Evolutionary conservation across 2,329 filamentous ascomycete genomes (phyloP).

Genomic region (Lecanicillium sp.): DNA sequence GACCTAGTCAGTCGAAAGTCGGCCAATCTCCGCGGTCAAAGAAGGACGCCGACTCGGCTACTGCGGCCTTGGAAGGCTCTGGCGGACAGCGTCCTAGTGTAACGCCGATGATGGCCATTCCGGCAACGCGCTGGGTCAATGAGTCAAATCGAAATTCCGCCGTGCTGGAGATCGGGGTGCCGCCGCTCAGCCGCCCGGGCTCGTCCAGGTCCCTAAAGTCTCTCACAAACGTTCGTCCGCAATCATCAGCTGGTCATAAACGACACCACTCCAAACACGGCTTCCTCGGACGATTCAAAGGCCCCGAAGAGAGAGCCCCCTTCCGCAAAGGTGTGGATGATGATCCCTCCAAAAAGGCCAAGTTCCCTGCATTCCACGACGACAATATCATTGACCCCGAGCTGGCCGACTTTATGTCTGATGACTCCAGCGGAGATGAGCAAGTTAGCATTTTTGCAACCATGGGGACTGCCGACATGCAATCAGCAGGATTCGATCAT

Average conservation of each 20-base stretch:
- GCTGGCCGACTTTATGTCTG: slow-evolving; percentile 89
- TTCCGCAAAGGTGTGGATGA: slow-evolving; percentile 71
- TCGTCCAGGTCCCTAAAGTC: slow-evolving; percentile 87
- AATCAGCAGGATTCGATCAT: slow-evolving; percentile 62
- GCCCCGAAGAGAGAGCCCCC: slow-evolving; percentile 74
- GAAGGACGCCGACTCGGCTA: slow-evolving; percentile 32
- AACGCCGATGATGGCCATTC: slow-evolving; percentile 68
- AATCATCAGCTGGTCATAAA: slow-evolving; percentile 70
- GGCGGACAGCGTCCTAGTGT: slow-evolving; percentile 49
- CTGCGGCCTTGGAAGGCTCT: slow-evolving; percentile 28
- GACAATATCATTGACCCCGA: slow-evolving; percentile 99
- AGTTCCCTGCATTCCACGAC: slow-evolving; percentile 88
- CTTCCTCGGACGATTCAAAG: slow-evolving; percentile 68
- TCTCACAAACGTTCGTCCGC: slow-evolving; percentile 59
- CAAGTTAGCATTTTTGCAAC: slow-evolving; percentile 80
- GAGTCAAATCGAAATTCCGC: slow-evolving; percentile 83
- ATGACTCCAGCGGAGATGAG: slow-evolving; percentile 89
- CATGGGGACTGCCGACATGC: slow-evolving; percentile 59
- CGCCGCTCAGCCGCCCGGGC: slow-evolving; percentile 80
- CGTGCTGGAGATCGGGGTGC: slow-evolving; percentile 81
- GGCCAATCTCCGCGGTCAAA: slow-evolving; percentile 29
- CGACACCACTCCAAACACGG: slow-evolving; percentile 85
- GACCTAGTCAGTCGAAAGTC: slow-evolving; percentile 44
- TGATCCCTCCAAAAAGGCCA: slow-evolving; percentile 57
- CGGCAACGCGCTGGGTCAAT: slow-evolving; percentile 57